phyloP scores from a whole-genome alignment of 2,329 filamentous ascomycete genomes.

The Metarhizium rileyi region DNA sequence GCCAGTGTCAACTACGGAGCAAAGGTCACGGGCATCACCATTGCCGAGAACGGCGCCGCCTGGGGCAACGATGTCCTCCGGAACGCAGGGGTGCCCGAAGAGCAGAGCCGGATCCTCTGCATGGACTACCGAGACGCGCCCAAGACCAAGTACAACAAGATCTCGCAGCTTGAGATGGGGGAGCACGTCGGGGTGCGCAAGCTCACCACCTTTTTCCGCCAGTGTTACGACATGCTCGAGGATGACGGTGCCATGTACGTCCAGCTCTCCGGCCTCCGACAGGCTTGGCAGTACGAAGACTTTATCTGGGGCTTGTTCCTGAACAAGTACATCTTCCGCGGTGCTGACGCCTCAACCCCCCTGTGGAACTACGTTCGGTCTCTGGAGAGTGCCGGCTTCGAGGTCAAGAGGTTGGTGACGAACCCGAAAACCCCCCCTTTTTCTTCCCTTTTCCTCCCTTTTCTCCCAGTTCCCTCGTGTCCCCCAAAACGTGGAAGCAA shows the following conservation, averaged over 20 bases:
- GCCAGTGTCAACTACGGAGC: slow-evolving; percentile 84
- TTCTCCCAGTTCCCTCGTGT: too few relatives aligned
- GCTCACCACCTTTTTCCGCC: slow-evolving; percentile 65
- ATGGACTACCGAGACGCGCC: slow-evolving; percentile 87
- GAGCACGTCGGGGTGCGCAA: slow-evolving; percentile 87
- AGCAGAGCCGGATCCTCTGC: slow-evolving; percentile 81
- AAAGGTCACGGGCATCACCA: slow-evolving; percentile 73
- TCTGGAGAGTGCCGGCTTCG: slow-evolving; percentile 55
- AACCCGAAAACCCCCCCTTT: too few relatives aligned
- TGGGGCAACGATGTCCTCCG: slow-evolving; percentile 87
- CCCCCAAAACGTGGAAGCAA: too few relatives aligned
- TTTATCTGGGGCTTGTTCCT: slow-evolving; percentile 94
- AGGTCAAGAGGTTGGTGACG: slow-evolving; percentile 55
- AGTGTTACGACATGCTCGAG: slow-evolving; percentile 87
- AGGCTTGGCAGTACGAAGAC: slow-evolving; percentile 93
- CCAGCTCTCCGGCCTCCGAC: slow-evolving; percentile 82
- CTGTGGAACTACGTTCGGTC: slow-evolving; percentile 73
- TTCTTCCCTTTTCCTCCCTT: too few relatives aligned
- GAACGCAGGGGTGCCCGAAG: slow-evolving; percentile 65
- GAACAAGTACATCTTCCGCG: slow-evolving; percentile 97
- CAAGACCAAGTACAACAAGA: slow-evolving; percentile 78
- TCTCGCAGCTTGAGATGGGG: slow-evolving; percentile 75
- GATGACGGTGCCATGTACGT: slow-evolving; percentile 91
- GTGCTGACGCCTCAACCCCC: slow-evolving; percentile 85
- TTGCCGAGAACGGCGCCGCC: slow-evolving; percentile 84